Evolutionary conservation across 306 rosid genomes (phyloP), one percentile per base, ranked within the genome.

Genomic region (Prosopis cineraria): DNA sequence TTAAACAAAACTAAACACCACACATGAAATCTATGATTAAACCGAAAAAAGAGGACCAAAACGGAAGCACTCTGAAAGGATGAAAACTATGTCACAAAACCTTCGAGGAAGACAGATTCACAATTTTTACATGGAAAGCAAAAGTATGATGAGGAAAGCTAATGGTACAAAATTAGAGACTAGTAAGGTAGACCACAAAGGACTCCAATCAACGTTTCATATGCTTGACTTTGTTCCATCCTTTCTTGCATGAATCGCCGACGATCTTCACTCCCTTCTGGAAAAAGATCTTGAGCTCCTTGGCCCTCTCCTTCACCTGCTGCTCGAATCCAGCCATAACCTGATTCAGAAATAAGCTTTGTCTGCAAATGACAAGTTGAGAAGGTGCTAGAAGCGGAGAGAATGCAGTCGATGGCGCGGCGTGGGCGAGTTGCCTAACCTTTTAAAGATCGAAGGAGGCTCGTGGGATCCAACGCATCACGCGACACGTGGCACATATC

Each of bases 191-290:
- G 14, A 34, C n/a, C 7, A 12, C 8, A 13, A 11, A 14, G 33
- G 34, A 10, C 3, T 30, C 9, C 36, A 31, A 48, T 86, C 83
- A 81, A 73, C 87, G 52, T n/a, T 75, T 85, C 62, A 85, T 44
- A 39, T 87, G 77, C 93, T 73, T 87, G 68, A 89, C 84, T 78
- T 85, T 89, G 62, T 6, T 1, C 94, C 91, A 87, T 16, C 94
- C 89, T 80, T 87, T 90, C 88, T 80, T 90, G 88, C 93, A 89
- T 3, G 93, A 74, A 14, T 87, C 50, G 17, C 90, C 90, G 3
- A 87, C 90, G 33, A 90, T 34, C 84, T 69, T 90, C 63, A 84
- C 85, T 0, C 94, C 90, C 72, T 76, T 90, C 74, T 73, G 58
- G 39, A 90, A 80, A 0, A 85, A 33, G 45, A 2, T n/a, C 79